A percentile compares a stretch with the other conserved stretches of the same genome.
Evolutionary conservation across 306 rosid genomes (phyloP).

Genomic region (Vachellia pachyceras): DNA sequence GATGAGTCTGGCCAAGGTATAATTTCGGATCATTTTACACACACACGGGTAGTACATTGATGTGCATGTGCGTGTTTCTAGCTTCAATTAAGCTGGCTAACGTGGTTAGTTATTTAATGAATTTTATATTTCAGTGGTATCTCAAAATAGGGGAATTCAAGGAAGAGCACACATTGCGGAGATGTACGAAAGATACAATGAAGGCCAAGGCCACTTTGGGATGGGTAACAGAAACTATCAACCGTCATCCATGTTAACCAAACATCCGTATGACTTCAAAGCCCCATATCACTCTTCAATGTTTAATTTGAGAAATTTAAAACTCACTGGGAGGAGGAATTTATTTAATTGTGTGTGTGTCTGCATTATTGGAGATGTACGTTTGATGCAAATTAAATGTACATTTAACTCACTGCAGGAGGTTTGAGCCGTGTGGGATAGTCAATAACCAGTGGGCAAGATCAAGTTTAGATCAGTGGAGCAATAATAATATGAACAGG

Average conservation of each 20-base stretch:
- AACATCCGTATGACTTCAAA: conserved; percentile 43
- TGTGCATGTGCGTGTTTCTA: not conserved
- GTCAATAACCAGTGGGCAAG: conserved; percentile 36
- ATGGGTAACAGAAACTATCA: conserved; percentile 35
- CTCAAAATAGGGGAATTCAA: conserved; percentile 48
- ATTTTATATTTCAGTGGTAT: conserved; percentile 56
- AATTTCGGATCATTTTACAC: not conserved
- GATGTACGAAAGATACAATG: conserved; percentile 55
- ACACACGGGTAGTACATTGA: not conserved
- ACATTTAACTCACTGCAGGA: conserved; percentile 35
- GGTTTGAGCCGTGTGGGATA: conserved; percentile 34
- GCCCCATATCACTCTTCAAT: conserved; percentile 45
- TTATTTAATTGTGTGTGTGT: not conserved
- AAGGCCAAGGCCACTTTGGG: conserved; percentile 49
- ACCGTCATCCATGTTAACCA: conserved; percentile 41
- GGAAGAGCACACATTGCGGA: conserved; percentile 59
- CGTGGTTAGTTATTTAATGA: conserved; percentile 3
- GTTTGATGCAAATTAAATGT: too few relatives aligned
- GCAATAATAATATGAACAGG: conserved; percentile 27
- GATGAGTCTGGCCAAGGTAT: conserved; percentile 91
- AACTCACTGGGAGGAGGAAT: not conserved
- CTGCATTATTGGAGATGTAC: not conserved
- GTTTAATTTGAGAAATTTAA: conserved; percentile 16
- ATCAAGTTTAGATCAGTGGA: conserved; percentile 40
- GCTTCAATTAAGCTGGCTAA: conserved; percentile 21